Base-by-base conservation (phyloP, 768 basidiomycete genomes). In the Naematelia encephala region DNA sequence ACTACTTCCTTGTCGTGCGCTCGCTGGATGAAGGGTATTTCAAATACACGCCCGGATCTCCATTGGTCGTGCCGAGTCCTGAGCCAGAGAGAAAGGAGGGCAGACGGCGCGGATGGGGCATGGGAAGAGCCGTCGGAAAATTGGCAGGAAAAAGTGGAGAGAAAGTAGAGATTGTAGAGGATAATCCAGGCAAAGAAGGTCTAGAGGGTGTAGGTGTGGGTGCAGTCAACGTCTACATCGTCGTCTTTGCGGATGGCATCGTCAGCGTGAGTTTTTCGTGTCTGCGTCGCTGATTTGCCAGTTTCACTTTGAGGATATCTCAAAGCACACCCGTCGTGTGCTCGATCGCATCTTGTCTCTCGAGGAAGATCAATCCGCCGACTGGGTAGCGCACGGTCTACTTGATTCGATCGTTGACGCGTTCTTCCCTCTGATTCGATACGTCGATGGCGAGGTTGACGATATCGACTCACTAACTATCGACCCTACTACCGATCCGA, bases 391-490 rank as follows among this genome's bases (percentile, higher is more conserved):
- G 0, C 91, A 97, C 75, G 88, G 87, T 21, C 82, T 96, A 55
- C 80, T 97, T 63, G 93, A 96, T 70, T 93, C 91, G 1, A 86
- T 97, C 53, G 91, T 97, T 21, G 92, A 97, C 72, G 87, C 89
- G 0, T 93, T 93, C 78, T 91, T 91, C 74, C 76, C 76, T 13
- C 82, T 91, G 59, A 79, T 92, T 59, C 83, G 86, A 63, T 85
- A 86, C 59, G 87, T 96, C 34, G 90, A 90, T 69, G 81, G 81
- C 48, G 92, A 94, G 70, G 86, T 90, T 2, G 81, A 85, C 59
- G 84, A 84, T 16, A 86, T 93, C 54, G 90, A 93, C 68, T 80
- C 83, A 12, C 76, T 89, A 39, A 84, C 92, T 5, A 75, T 78
- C 21, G 77, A 80, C 59, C 80, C 79, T 11, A 64, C 77, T 23